Base-by-base conservation (phyloP, 345 rosid species). In the Excoecaria cochinchinensis region DNA sequence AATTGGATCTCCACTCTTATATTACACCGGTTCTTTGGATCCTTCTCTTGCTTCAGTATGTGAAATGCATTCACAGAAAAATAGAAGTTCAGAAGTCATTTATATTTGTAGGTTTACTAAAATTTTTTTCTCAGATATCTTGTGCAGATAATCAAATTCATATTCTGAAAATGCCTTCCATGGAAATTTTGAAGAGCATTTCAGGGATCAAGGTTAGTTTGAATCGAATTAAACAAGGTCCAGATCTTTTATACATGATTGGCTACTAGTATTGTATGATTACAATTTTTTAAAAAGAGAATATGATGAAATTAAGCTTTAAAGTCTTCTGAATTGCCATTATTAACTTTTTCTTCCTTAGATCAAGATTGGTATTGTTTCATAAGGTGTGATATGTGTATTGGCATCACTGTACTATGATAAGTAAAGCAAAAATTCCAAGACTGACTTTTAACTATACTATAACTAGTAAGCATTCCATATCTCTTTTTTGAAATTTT, bases 101-200 rank as follows among this genome's bases (percentile, higher is more conserved):
- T 25, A 12, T 66, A 16, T 25, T 56, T 19, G 19, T 44, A 51
- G 48, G 50, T 75, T 48, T 56, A 68, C 85, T 88, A 58, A 87
- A 70, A 58, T 63, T 51, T 74, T 56, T 44, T 60, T 59, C 83
- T 80, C 86, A 95, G 99, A 85, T 95, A 59, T 90, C 90, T 80
- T 95, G 97, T 88, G 98, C 93, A 84, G 99, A 95, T 84, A 95
- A 95, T 84, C 98, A 89, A 84, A 87, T 93, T 84, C 97, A 90
- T 89, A 78, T 95, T 21, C 84, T 95, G 48, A 89, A 89, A 82
- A 91, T 89, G 90, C 96, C 99, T 75, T 88, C 96, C 67, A 85
- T 93, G 98, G 99, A 86, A 73, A 89, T 93, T 80, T 67, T 82
- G 77, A 91, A 86, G 83, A 84, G 97, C 75, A 88, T 95, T 56